Evolutionary conservation across 345 rosid species (phyloP), one percentile per base, ranked within the genome.

Genomic region (Zanthoxylum bungeanum): DNA sequence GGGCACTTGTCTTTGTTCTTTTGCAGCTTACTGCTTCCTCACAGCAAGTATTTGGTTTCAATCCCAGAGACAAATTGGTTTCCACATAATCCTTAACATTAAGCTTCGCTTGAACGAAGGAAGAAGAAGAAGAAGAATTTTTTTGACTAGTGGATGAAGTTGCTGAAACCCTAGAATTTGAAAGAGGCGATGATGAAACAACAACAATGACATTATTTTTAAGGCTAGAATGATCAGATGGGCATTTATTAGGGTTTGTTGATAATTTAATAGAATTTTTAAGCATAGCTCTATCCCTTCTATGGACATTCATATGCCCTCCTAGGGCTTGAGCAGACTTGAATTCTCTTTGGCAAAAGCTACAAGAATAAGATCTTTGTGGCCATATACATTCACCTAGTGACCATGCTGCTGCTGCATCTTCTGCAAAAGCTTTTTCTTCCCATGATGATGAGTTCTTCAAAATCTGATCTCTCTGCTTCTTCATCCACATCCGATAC

Each of bases 311-410:
- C 94, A 89, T 89, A 77, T 89, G 94, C 42, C 94, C 94, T 30
- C 94, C 94, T 28, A 89, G 78, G 59, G 91, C 94, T 81, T 89
- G 91, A 75, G 94, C 94, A 12, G 94, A 89, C 80, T 87, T 82
- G 74, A 89, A 87, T 64, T 84, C 90, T 75, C 91, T 78, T 52
- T 66, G 78, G 65, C 94, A 89, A 31, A 87, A 89, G 36, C 88
- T 82, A 42, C 94, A 89, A 22, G 86, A 60, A 72, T 87, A 89
- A 40, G 84, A 84, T 59, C 88, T 82, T 0, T 88, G 90, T n/a
- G 94, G 94, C 94, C 94, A 89, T 10, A 84, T 61, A 47, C 80
- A 79, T 2, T 87, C 83, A 25, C 91, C 81, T 17, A 73, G 75
- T 46, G 63, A 50, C 59, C 84, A 78, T 2, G 49, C 85, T n/a